A percentile compares a stretch with the other conserved stretches of the same genome.
Evolutionary conservation across 306 rosid species (phyloP).

Genomic region (Argentina anserina): DNA sequence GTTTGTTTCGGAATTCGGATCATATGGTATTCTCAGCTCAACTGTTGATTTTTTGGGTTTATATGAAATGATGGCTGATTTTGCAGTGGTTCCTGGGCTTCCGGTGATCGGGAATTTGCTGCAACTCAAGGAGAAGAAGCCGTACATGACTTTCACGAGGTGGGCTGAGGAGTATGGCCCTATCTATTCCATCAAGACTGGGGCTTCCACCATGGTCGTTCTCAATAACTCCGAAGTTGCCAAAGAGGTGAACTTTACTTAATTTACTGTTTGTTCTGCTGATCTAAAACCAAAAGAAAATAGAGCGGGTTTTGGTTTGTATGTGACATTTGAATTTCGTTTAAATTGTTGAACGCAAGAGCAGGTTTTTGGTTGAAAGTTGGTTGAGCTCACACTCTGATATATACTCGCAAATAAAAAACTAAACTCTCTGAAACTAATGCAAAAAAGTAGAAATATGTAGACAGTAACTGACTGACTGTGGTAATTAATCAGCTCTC

Average conservation of each 20-base stretch:
- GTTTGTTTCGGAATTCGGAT: no score
- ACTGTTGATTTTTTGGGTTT: not conserved
- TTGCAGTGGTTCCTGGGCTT: conserved; percentile 71
- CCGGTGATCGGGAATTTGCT: conserved; percentile 83
- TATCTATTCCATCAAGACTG: conserved; percentile 68
- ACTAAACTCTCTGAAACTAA: not conserved
- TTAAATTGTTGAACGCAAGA: not conserved
- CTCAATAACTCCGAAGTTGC: conserved; percentile 66
- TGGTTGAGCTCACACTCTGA: not conserved
- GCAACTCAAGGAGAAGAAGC: conserved; percentile 94
- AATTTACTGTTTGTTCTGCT: not conserved
- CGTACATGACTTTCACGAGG: conserved; percentile 68
- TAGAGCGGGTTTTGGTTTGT: not conserved
- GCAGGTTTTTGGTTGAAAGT: not conserved
- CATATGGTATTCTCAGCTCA: not conserved
- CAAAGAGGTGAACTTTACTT: conserved; percentile 54
- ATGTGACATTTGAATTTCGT: not conserved
- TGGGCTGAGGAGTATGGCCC: conserved; percentile 76
- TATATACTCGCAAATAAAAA: not conserved
- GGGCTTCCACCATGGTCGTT: conserved; percentile 78
- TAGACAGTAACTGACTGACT: not conserved
- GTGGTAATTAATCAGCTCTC: not conserved
- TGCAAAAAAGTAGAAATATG: not conserved
- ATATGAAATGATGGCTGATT: not conserved
- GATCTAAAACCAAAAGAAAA: not conserved